Evolutionary conservation across 2,329 filamentous ascomycete species (phyloP), one percentile per base, ranked within the genome.

Genomic region (Aspergillus aculeatus): DNA sequence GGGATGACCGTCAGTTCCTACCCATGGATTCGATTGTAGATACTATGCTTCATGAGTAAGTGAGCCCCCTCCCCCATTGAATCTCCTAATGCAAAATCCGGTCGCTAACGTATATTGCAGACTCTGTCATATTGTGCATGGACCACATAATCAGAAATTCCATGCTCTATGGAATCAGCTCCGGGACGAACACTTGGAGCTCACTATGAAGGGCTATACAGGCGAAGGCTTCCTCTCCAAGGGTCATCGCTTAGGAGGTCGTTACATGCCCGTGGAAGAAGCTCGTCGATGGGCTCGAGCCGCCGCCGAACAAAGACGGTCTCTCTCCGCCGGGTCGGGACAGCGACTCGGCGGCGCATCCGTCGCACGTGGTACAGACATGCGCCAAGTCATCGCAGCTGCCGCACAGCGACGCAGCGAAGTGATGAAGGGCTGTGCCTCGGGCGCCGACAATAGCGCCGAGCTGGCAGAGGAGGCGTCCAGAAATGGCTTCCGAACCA

Each of bases 151-250:
- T 71, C 83, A 81, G 50, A 84, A 89, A 38, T 98, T 98, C 71
- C 87, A 96, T 66, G 87, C 87, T 0, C 80, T 97, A 5, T 96
- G 93, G 91, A 89, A 96, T 67, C 89, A 96, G 71, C 84, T 97
- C 4, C 87, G 94, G 21, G 90, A 94, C 59, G 93, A 97, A 76
- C 88, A 94, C 68, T 86, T 92, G 68, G 85, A 86, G 2, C 82
- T 97, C 6, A 71, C 87, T 11, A 79, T 86, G 60, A 95, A 94
- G 72, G 94, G 94, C 19, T 97, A 94, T 71, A 96, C 91, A 0
- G 94, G 94, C 12, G 92, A 96, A 75, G 90, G 90, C 0, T 97
- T 97, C 76, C 78, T 96, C 31, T 88, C 88, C 0, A 79, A 88
- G 32, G 94, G 93, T 1, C 85, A 86, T 16, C 85, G 85, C 11